Percentiles rank a stretch among this genome's conserved stretches.
These are phyloP conservation scores for Blastomyces silverae DNA, from an alignment of 2,329 filamentous ascomycete species.

Conservation along the genomic window DNA sequence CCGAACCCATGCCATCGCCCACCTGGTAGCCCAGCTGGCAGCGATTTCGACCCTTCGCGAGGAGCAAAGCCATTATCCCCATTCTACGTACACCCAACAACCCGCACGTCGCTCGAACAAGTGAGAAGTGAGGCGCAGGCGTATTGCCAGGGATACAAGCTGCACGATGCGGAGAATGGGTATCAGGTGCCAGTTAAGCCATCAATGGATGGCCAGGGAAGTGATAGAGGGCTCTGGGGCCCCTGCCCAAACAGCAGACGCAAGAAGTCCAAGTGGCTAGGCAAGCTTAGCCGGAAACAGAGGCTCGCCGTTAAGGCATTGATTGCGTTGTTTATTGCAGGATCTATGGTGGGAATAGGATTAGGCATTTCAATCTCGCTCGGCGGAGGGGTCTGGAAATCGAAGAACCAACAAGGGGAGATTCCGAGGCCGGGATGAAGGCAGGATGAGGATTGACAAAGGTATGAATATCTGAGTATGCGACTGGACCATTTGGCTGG, in stretches of 20 bases:
- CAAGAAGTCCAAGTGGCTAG: conserved; percentile 33
- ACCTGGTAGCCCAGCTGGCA: conserved; percentile 5
- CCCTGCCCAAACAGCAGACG: conserved; percentile 27
- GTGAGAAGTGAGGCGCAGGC: conserved; percentile 17
- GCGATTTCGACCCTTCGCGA: conserved; percentile 36
- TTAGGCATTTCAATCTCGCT: conserved; percentile 42
- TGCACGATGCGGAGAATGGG: conserved; percentile 16
- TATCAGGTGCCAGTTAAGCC: not conserved
- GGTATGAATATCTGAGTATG: not conserved
- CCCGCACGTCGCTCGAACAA: conserved; percentile 29
- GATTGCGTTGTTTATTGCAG: conserved; percentile 39
- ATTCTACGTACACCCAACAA: conserved; percentile 40
- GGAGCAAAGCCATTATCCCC: conserved; percentile 40
- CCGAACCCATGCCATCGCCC: not conserved
- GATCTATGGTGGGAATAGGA: conserved; percentile 41
- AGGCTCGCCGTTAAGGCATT: conserved; percentile 35
- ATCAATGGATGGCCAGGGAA: conserved; percentile 14
- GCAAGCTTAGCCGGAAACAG: conserved; percentile 32
- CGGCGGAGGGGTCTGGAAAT: conserved; percentile 41
- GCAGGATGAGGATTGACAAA: not conserved
- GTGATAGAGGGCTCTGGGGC: conserved; percentile 20
- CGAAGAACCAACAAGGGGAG: conserved; percentile 27
- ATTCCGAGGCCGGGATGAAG: conserved; percentile 22
- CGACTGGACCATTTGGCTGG: not conserved
- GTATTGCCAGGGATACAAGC: conserved; percentile 19